A percentile compares a stretch with the other conserved stretches of the same genome.
Evolutionary conservation across 2,329 filamentous ascomycete genomes (phyloP).

Genomic region (Aspergillus glaucus): DNA sequence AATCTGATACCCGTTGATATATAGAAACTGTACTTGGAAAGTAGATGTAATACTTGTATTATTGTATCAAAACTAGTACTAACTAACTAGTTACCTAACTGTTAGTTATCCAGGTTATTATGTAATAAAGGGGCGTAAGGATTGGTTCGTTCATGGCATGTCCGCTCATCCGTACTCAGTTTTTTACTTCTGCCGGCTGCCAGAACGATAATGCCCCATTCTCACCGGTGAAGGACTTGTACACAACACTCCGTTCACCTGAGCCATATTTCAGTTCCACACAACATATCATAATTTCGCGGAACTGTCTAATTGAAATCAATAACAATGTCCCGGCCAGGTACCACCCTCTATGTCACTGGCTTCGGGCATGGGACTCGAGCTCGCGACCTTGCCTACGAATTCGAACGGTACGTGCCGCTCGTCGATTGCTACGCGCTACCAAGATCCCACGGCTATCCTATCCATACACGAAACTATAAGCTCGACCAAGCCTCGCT

Average conservation of each 20-base stretch:
- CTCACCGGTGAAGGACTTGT: no score
- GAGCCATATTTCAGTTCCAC: no score
- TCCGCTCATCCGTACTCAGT: conserved; percentile 1
- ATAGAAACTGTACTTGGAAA: no score
- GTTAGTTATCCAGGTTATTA: background rate
- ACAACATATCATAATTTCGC: no score
- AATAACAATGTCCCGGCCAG: conserved; percentile 76
- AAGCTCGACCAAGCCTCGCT: conserved; percentile 28
- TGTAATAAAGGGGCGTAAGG: background rate
- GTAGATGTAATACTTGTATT: background rate
- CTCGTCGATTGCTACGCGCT: conserved; percentile 39
- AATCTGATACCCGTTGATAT: no score
- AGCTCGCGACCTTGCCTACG: conserved; percentile 98
- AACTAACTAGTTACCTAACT: background rate
- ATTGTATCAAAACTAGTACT: background rate
- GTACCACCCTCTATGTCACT: conserved; percentile 94
- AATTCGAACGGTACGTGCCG: conserved; percentile 99
- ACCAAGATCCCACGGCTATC: conserved; percentile 33
- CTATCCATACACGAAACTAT: conserved; percentile 26
- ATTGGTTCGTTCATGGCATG: background rate
- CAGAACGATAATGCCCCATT: no score
- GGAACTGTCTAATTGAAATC: background rate
- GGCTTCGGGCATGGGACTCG: conserved; percentile 98
- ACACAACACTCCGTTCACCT: no score
- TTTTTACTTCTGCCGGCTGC: background rate